Evolutionary conservation across 257 asterid species (phyloP).

Genomic region (Euphrasia confusa): DNA sequence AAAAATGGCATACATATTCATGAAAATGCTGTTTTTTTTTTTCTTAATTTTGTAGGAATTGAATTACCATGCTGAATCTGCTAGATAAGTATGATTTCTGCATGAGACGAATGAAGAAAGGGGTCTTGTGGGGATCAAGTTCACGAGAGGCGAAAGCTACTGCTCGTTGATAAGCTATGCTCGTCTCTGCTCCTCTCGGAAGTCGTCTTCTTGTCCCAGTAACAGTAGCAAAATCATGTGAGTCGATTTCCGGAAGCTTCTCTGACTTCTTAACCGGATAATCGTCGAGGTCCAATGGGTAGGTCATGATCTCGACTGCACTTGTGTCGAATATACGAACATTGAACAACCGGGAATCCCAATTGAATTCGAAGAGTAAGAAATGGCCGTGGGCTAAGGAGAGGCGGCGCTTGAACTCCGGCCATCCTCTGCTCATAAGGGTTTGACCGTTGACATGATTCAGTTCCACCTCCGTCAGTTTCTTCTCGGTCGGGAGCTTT

Average conservation of each 20-base stretch:
- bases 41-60: neutral
- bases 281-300: slow-evolving; percentile 3
- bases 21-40: neutral
- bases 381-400: slow-evolving; percentile 25
- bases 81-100: neutral
- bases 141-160: neutral
- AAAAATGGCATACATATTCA: neutral
- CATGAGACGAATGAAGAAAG: neutral
- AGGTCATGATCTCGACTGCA: slow-evolving; percentile 25
- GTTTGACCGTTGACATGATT: slow-evolving; percentile 22
- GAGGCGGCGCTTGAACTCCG: slow-evolving; percentile 31
- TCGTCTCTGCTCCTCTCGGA: neutral
- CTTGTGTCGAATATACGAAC: slow-evolving; percentile 36
- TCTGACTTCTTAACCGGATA: neutral
- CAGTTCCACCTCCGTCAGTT: slow-evolving; percentile 29
- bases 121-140: neutral
- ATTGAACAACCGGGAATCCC: slow-evolving; percentile 28
- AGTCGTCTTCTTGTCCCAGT: neutral
- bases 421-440: slow-evolving; percentile 39
- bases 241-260: too few species aligned
- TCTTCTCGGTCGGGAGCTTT: slow-evolving; percentile 32
- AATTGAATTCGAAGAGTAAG: slow-evolving; percentile 35
- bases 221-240: neutral
- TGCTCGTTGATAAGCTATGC: neutral
- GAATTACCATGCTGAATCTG: neutral